Base-by-base conservation (phyloP, 2,329 filamentous ascomycete species). In the Sarocladium strictum region DNA sequence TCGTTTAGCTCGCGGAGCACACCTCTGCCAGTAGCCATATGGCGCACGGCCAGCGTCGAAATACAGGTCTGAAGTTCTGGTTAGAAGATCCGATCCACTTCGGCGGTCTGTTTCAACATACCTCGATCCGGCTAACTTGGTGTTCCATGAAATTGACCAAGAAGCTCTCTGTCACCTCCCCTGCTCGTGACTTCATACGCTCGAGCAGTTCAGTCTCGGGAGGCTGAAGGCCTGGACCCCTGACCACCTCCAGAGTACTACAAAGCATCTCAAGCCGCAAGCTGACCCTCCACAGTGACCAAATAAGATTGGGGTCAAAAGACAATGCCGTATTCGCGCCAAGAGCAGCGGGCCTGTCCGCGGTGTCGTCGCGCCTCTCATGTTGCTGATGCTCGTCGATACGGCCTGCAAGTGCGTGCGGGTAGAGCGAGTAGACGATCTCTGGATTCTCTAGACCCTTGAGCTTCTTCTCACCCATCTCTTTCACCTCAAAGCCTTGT, bases 361-460 rank as follows among this genome's bases (percentile, higher is more conserved):
- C 66, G 2, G 21, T 71, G 60, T 79, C 69, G 6, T 69, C 69
- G 29, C 68, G 67, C 24, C 68, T 68, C 58, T 79, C 72, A 55
- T 77, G 73, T 49, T 76, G 73, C 59, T 73, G 73, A 60, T 92
- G 89, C 35, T 86, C 80, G 14, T 87, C 81, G 57, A 91, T 85
- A 57, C 94, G 87, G 37, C 90, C 90, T 12, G 89, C 84, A 29
- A 99, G 81, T 1, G 87, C 83, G 67, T 96, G 91, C 2, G 94
- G 93, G 67, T 97, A 99, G 68, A 99, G 88, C 56, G 96, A 85
- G 72, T 96, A 97, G 61, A 99, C 87, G 57, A 91, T 87, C 69
- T 99, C 94, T 0, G 94, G 93, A 66, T 99, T 99, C 71, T 99
- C 94, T 12, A 99, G 84, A 27, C 94, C 94, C 72, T 99, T 99